These are phyloP conservation scores for Phaffomyces thermotolerans DNA, from an alignment of 805 yeast species.

Conservation along the genomic window DNA sequence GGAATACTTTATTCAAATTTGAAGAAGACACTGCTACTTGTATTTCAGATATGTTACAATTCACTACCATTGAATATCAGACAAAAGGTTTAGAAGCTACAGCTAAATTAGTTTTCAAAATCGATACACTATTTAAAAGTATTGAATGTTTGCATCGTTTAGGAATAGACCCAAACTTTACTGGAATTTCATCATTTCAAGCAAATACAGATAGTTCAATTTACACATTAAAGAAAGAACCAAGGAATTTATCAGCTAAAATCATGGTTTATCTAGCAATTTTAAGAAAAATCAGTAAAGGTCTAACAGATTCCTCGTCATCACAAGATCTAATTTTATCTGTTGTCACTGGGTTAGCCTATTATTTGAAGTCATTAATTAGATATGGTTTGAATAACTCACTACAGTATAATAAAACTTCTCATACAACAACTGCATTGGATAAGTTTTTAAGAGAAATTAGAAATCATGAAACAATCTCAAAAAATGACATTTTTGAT, in stretches of 20 bases:
- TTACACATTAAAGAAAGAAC: conserved; percentile 30
- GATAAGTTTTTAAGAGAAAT: conserved; percentile 54
- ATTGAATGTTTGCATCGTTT: conserved; percentile 44
- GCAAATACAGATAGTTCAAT: conserved; percentile 8
- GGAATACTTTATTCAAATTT: conserved; percentile 81
- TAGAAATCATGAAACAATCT: conserved; percentile 37
- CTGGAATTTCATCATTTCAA: conserved; percentile 6
- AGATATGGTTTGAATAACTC: conserved; percentile 76
- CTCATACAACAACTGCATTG: conserved; percentile 52
- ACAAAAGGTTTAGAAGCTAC: conserved; percentile 61
- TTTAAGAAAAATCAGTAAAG: conserved; percentile 51
- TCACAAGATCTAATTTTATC: conserved; percentile 63
- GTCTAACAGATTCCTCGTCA: conserved; percentile 27
- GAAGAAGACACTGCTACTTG: conserved; percentile 88
- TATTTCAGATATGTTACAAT: conserved; percentile 85
- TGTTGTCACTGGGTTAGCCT: conserved; percentile 86
- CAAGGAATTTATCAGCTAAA: conserved; percentile 82
- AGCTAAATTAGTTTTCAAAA: conserved; percentile 61
- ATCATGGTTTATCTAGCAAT: conserved; percentile 84
- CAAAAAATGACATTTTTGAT: conserved; percentile 24
- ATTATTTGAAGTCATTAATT: conserved; percentile 78
- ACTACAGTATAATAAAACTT: conserved; percentile 52
- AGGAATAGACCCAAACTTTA: conserved; percentile 16
- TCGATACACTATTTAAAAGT: conserved; percentile 72
- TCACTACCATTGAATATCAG: conserved; percentile 69